Conservation (phyloP, 2,329 filamentous ascomycete genomes). For the Seiridium unicorne region DNA sequence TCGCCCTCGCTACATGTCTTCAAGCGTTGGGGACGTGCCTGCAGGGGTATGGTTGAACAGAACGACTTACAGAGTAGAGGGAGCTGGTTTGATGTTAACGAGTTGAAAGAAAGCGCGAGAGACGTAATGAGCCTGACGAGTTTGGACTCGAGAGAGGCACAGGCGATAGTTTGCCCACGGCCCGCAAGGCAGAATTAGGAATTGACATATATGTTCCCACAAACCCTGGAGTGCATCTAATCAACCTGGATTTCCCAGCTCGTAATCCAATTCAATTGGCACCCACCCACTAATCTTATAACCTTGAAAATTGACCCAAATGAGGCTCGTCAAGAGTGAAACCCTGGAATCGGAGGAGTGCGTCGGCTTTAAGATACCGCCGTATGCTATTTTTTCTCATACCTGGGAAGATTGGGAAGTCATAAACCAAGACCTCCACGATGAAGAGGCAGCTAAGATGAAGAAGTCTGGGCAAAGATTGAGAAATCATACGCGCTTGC, state of each 20-base stretch:
- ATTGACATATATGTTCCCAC: no score
- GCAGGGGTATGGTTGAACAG: background rate
- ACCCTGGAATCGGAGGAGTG: no score
- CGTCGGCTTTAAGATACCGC: no score
- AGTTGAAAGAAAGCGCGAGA: background rate
- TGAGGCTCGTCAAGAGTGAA: no score
- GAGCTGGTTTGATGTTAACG: background rate
- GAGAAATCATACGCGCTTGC: background rate
- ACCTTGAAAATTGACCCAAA: no score
- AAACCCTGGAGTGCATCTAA: no score
- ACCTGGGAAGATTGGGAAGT: background rate
- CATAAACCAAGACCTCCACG: background rate
- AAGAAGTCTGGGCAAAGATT: background rate
- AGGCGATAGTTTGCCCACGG: background rate
- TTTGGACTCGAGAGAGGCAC: background rate
- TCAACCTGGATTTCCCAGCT: no score
- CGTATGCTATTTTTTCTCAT: background rate
- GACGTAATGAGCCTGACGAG: background rate
- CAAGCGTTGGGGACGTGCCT: background rate
- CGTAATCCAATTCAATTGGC: no score
- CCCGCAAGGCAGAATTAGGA: no score
- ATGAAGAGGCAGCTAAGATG: background rate
- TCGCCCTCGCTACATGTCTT: background rate
- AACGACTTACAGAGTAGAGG: background rate
- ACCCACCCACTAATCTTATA: no score